Evolutionary conservation across 768 basidiomycete species (phyloP), one percentile per base, ranked within the genome.

Genomic region (Mycena metata): DNA sequence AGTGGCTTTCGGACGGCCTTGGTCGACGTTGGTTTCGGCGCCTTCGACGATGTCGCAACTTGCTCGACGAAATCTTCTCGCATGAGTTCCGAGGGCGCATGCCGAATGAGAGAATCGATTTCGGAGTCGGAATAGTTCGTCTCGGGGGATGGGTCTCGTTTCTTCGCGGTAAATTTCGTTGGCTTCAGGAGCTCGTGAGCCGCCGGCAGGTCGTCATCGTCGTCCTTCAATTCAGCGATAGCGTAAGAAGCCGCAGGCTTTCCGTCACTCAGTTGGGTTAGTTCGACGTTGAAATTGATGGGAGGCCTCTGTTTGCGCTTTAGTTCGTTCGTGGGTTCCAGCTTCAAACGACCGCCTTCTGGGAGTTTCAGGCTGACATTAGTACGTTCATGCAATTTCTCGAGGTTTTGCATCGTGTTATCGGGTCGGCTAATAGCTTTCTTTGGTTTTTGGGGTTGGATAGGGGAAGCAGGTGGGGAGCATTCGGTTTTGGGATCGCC

Each of bases 201-300:
- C 55, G 81, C 84, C 5, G 85, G 86, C 42, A 86, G 77, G 55
- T 85, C 84, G 41, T 39, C 39, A 10, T 84, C 81, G 42, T 84
- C 83, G 35, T 74, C 76, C 60, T 78, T 73, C 23, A 73, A 51
- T 16, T 76, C 73, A 41, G 71, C 59, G 60, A 70, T 64, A 66
- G 71, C 76, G 68, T 69, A 70, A 63, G 57, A 75, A 59, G 50
- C 74, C 71, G 51, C 36, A 13, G 60, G 64, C 30, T 56, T 57
- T 42, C 23, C 62, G 42, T 79, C 79, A n/a, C 76, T 76, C 56
- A 88, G 65, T 59, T 81, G 77, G 7, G 85, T 76, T 52, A 90
- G 84, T 57, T 86, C 80, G 24, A 91, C 69, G 65, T 87, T 81
- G 67, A 89, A 88, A 67, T 87, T 80, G 26, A 85, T 82, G 3